Conservation (phyloP, 2,329 filamentous ascomycete genomes). For the Helotiales sp. region DNA sequence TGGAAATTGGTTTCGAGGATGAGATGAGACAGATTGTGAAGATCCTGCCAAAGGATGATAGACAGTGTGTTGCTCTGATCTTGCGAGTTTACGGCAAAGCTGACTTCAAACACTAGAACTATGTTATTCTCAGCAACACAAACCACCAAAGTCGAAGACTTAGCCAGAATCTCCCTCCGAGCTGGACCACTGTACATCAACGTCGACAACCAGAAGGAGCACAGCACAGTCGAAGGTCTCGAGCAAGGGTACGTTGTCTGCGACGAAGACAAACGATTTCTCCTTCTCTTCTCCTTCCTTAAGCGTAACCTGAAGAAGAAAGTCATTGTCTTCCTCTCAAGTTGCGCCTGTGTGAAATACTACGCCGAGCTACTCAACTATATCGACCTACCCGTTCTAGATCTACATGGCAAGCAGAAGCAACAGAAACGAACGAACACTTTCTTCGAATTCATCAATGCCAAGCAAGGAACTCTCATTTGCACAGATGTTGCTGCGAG, state of each 20-base stretch:
- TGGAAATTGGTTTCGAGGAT: constrained; percentile 98
- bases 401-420: constrained; percentile 94
- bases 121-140: constrained; percentile 99
- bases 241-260: constrained; percentile 97
- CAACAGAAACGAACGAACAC: constrained; percentile 99
- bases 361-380: constrained; percentile 96
- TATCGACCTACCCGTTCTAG: constrained; percentile 88
- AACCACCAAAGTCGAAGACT: constrained; percentile 97
- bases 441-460: constrained; percentile 95
- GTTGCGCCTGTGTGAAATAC: constrained; percentile 93
- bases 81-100: not conserved
- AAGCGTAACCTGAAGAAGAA: constrained; percentile 88
- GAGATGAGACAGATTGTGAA: constrained; percentile 98
- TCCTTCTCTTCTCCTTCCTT: constrained; percentile 91
- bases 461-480: constrained; percentile 84
- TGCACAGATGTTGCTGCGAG: constrained; percentile 96
- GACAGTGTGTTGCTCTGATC: constrained; percentile 58
- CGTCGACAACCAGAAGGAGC: constrained; percentile 87
- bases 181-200: constrained; percentile 96
- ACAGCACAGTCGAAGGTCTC: constrained; percentile 88
- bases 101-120: constrained; percentile 52
- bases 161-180: constrained; percentile 90
- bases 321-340: constrained; percentile 95
- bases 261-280: constrained; percentile 91
- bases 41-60: constrained; percentile 83